These are phyloP conservation scores for Pseudevernia furfuracea DNA, from an alignment of 495 filamentous ascomycete genomes.

Conservation along the genomic window DNA sequence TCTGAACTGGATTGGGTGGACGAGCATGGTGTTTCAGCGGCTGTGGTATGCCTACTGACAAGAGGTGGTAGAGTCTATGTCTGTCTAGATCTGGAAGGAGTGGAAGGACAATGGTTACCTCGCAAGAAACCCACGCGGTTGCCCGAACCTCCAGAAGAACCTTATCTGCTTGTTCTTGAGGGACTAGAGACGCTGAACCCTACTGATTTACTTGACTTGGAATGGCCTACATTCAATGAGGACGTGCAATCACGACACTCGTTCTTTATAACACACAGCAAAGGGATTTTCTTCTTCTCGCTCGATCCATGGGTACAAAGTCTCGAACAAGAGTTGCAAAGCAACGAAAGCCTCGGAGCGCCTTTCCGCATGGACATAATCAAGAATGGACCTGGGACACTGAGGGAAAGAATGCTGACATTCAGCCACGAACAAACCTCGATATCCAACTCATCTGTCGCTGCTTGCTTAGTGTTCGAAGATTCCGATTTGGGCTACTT, in stretches of 20 bases:
- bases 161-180: constrained; percentile 44
- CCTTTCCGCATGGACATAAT: constrained; percentile 68
- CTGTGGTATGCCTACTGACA: constrained; percentile 67
- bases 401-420: constrained; percentile 50
- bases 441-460: constrained; percentile 40
- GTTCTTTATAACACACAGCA: constrained; percentile 68
- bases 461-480: constrained; percentile 54
- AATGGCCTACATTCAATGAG: constrained; percentile 66
- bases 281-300: constrained; percentile 63
- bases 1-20: constrained; percentile 44
- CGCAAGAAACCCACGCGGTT: constrained; percentile 31
- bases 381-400: constrained; percentile 52
- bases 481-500: constrained; percentile 74
- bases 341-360: constrained; percentile 54
- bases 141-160: constrained; percentile 33
- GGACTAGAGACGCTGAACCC: constrained; percentile 54
- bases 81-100: constrained; percentile 70
- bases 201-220: constrained; percentile 40
- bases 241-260: constrained; percentile 67
- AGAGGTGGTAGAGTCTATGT: constrained; percentile 65
- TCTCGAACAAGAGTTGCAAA: constrained; percentile 66
- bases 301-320: constrained; percentile 66
- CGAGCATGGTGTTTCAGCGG: constrained; percentile 59
- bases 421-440: constrained; percentile 42
- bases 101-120: constrained; percentile 81